phyloP scores from a whole-genome alignment of 1,284 basidiomycete genomes.

The Heterobasidion annosum region DNA sequence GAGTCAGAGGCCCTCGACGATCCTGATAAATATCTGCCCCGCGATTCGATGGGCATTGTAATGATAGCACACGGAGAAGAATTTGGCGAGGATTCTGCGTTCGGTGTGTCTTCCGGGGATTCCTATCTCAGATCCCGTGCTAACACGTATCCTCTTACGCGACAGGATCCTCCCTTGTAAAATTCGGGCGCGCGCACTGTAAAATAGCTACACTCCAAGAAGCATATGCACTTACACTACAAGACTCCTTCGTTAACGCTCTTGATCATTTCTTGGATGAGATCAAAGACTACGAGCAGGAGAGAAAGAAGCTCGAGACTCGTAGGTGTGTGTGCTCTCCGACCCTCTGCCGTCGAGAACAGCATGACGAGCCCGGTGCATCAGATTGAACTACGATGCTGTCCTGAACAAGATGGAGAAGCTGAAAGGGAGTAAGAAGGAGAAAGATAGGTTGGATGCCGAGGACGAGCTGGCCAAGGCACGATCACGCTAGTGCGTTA shows the following conservation, averaged over 20 bases:
- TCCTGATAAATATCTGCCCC: conserved; percentile 55
- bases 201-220: conserved; percentile 77
- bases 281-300: conserved; percentile 62
- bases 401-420: conserved; percentile 62
- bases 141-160: background rate
- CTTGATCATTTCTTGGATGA: conserved; percentile 54
- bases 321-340: conserved; percentile 40
- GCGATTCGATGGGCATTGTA: conserved; percentile 74
- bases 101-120: conserved; percentile 34
- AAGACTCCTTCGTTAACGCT: conserved; percentile 62
- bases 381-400: conserved; percentile 64
- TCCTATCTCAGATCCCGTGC: background rate
- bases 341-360: background rate
- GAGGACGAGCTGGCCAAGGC: conserved; percentile 71
- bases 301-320: conserved; percentile 76
- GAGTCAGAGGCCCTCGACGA: conserved; percentile 47
- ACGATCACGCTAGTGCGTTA: conserved; percentile 63
- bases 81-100: conserved; percentile 63
- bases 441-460: conserved; percentile 61
- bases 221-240: conserved; percentile 60
- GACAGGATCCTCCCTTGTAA: conserved; percentile 59
- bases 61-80: conserved; percentile 84
- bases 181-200: conserved; percentile 74
- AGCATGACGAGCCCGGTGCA: background rate
- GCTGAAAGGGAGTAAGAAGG: conserved; percentile 53